Percentiles rank a stretch among this genome's conserved stretches.
Conservation (phyloP, 345 rosid species). For the Hibiscus tridactylites region DNA sequence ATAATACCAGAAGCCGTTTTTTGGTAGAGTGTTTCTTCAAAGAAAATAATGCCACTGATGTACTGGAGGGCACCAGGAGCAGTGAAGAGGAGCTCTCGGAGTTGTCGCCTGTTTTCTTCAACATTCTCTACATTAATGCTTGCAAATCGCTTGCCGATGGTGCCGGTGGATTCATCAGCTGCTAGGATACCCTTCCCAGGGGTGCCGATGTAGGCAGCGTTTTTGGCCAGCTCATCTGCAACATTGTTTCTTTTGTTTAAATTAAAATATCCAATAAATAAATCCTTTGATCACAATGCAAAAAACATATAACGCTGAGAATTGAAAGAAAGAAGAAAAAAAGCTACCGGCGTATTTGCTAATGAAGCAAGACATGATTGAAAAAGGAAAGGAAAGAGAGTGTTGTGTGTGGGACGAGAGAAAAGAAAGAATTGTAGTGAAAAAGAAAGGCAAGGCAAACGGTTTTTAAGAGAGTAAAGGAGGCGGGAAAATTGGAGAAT, state of each 20-base stretch:
- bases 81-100: slow-evolving; percentile 85
- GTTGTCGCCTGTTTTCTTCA: slow-evolving; percentile 77
- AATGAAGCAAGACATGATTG: too few species aligned
- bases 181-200: slow-evolving; percentile 98
- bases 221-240: slow-evolving; percentile 71
- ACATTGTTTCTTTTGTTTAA: not conserved
- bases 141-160: slow-evolving; percentile 63
- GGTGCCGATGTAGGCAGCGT: slow-evolving; percentile 90
- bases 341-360: too few species aligned
- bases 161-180: slow-evolving; percentile 93
- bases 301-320: too few species aligned
- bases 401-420: too few species aligned
- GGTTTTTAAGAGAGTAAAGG: too few species aligned
- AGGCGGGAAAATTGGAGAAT: too few species aligned
- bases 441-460: too few species aligned
- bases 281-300: too few species aligned
- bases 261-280: too few species aligned
- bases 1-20: slow-evolving; percentile 48
- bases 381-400: too few species aligned
- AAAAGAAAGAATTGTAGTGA: too few species aligned
- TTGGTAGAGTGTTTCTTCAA: slow-evolving; percentile 82
- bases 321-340: too few species aligned
- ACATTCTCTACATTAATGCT: slow-evolving; percentile 85
- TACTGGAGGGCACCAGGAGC: slow-evolving; percentile 59
- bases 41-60: slow-evolving; percentile 76